Evolutionary conservation across 2,329 filamentous ascomycete genomes (phyloP).

Genomic region (Hypoxylon sp.): DNA sequence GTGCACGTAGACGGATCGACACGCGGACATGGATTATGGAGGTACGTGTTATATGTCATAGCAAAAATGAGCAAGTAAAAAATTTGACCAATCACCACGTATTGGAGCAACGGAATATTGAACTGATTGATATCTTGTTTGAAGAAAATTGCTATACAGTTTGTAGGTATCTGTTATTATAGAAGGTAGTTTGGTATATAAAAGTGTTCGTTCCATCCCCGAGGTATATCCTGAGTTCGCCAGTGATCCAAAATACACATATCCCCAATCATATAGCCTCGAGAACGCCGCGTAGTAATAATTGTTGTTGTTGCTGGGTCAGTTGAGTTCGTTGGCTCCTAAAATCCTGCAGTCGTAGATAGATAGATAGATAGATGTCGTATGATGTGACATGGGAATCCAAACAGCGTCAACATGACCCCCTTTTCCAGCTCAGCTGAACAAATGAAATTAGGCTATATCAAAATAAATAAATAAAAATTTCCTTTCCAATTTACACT

Average conservation of each 20-base stretch:
- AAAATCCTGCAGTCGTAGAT: slow-evolving; percentile 30
- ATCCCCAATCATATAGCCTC: slow-evolving; percentile 37
- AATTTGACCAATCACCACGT: background rate
- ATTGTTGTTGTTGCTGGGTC: slow-evolving; percentile 13
- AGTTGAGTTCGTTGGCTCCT: slow-evolving; percentile 32
- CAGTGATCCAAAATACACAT: slow-evolving; percentile 30
- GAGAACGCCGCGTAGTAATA: slow-evolving; percentile 39
- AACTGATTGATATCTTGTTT: slow-evolving; percentile 30
- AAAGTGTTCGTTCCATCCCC: slow-evolving; percentile 30
- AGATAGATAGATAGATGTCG: slow-evolving; percentile 11
- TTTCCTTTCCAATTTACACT: slow-evolving; percentile 16
- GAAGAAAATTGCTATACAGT: slow-evolving; percentile 34
- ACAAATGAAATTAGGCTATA: slow-evolving; percentile 46
- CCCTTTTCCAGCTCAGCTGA: slow-evolving; percentile 46
- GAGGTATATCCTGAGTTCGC: slow-evolving; percentile 45
- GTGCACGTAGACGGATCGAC: background rate
- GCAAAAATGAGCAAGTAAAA: background rate
- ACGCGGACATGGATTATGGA: background rate
- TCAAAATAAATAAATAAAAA: slow-evolving; percentile 30
- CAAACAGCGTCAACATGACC: slow-evolving; percentile 33
- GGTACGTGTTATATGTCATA: background rate
- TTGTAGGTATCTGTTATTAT: slow-evolving; percentile 18
- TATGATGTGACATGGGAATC: slow-evolving; percentile 16
- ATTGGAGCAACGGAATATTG: background rate
- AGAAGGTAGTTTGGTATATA: slow-evolving; percentile 20